Evolutionary conservation across 192 early-diverging fungal genomes (phyloP), one percentile per base, ranked within the genome.

Genomic region (Spizellomyces punctatus): DNA sequence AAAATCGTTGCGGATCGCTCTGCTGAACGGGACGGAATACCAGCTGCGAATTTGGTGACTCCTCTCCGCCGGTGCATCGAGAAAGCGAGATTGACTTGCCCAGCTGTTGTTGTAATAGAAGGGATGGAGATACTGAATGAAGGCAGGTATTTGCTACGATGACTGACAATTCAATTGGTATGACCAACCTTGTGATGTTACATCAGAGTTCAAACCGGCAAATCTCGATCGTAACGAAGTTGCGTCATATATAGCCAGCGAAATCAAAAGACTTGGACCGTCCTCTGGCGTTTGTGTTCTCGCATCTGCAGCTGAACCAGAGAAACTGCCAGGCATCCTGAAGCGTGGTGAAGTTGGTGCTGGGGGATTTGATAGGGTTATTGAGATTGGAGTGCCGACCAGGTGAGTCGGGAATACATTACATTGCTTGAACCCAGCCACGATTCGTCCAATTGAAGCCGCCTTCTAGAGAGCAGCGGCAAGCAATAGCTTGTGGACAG

Each of bases 101-200:
- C 88, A 4, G 79, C 80, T 5, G 79, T 88, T 17, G 59, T 90
- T 1, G 46, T 88, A 0, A 47, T 90, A 10, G 63, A 76, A 45
- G 89, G 83, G 19, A 55, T 90, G 50, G 85, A 89, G 71, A 21
- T 71, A 6, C 60, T 90, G 19, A 71, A 66, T 8, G 80, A 76
- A 69, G 83, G 86, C 78, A 63, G 16, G 69, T 71, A 64, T 41
- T 41, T 16, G 52, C 68, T 77, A 36, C 27, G 27, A 36, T 36
- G 27, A 36, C 27, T 36, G 27, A 36, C 27, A 36, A 36, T 36
- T 36, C 27, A 36, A 36, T 36, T 36, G 71, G 41, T 19, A 10
- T 41, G 3, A 36, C 27, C 27, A 36, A 0, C 27, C 27, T 3
- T 36, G 27, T 36, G 27, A 36, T 44, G 45, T 44, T 46, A 62